Evolutionary conservation across 345 rosid species (phyloP).

Genomic region (Boechera retrofracta): DNA sequence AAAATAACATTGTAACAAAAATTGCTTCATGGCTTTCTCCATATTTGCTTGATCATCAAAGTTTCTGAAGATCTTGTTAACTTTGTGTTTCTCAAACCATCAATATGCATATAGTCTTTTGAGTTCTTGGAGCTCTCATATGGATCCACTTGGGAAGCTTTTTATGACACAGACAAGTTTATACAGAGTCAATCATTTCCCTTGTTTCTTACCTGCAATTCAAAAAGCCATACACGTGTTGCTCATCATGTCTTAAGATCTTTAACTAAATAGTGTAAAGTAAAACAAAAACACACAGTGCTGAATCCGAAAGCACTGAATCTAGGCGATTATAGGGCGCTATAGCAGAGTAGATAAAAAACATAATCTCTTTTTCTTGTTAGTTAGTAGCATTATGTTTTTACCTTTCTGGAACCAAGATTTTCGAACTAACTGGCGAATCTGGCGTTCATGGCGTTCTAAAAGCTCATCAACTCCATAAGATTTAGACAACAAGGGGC

Average conservation of each 20-base stretch:
- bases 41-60: constrained; percentile 32
- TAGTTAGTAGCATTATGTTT: constrained; percentile 11
- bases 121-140: constrained; percentile 28
- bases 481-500: constrained; percentile 83
- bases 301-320: background rate
- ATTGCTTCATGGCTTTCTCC: constrained; percentile 29
- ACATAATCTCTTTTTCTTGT: background rate
- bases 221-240: constrained; percentile 32
- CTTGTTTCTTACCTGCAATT: constrained; percentile 59
- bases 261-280: background rate
- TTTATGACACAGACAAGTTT: constrained; percentile 22
- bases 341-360: background rate
- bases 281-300: background rate
- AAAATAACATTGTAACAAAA: constrained; percentile 4
- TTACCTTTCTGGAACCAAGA: constrained; percentile 96
- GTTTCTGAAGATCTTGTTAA: constrained; percentile 14
- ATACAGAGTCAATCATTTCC: constrained; percentile 55
- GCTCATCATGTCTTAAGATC: constrained; percentile 12
- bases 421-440: constrained; percentile 86
- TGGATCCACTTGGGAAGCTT: constrained; percentile 33
- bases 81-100: constrained; percentile 22
- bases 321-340: background rate
- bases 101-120: constrained; percentile 9
- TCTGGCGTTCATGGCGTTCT: constrained; percentile 80
- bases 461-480: constrained; percentile 85